Evolutionary conservation across 352 stramenopile genomes (phyloP).

Genomic region (Phytophthora melonis): DNA sequence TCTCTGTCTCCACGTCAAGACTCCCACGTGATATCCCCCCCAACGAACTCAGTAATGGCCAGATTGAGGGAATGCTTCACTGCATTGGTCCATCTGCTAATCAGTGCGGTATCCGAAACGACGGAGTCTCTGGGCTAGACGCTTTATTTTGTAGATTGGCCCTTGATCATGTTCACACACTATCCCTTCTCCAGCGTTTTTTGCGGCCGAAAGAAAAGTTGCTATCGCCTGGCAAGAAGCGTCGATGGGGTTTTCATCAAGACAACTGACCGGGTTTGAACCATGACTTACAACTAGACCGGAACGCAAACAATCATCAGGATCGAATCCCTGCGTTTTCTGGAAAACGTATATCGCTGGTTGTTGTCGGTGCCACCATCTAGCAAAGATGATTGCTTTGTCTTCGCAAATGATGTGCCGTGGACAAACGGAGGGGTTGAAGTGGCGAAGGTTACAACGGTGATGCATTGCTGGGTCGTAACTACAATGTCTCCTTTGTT

Average conservation of each 20-base stretch:
- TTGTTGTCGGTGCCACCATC: not conserved
- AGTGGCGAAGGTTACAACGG: not conserved
- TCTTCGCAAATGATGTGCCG: not conserved
- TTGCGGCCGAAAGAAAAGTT: not conserved
- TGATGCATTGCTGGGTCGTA: not conserved
- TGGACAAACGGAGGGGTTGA: not conserved
- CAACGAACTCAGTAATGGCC: not conserved
- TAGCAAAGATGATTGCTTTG: not conserved
- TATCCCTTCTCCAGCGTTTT: not conserved
- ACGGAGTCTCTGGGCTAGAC: not conserved
- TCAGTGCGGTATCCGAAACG: not conserved
- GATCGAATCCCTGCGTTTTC: not conserved
- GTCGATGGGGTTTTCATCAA: not conserved
- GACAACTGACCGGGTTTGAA: not conserved
- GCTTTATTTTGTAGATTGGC: not conserved
- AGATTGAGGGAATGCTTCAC: not conserved
- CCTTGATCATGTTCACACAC: not conserved
- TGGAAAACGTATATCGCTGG: not conserved
- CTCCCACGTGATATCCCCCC: not conserved
- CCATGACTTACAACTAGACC: not conserved
- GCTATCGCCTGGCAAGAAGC: too few species aligned
- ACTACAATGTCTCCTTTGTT: not conserved
- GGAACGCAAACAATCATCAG: not conserved
- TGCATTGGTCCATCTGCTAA: not conserved
- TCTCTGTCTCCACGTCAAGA: not conserved